Evolutionary conservation across 1,284 basidiomycete species (phyloP).

Genomic region (Inonotus hispidus): DNA sequence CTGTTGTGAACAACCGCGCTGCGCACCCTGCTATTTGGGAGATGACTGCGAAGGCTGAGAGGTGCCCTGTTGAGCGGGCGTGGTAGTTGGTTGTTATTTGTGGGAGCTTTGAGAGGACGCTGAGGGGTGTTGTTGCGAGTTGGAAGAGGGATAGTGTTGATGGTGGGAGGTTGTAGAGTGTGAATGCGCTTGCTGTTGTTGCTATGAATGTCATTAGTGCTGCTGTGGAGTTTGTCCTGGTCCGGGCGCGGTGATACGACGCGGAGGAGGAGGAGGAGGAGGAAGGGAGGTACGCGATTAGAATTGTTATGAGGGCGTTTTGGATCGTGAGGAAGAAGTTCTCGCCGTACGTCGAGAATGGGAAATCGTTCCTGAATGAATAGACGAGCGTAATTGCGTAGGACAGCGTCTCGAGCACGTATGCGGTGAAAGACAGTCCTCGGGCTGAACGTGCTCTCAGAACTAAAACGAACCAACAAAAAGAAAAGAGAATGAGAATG

Average conservation of each 20-base stretch:
- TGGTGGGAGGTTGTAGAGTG: slow-evolving; percentile 48
- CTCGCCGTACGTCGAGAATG: slow-evolving; percentile 95
- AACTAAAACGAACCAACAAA: slow-evolving; percentile 41
- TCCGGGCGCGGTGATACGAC: slow-evolving; percentile 25
- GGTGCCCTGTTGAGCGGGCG: slow-evolving; percentile 78
- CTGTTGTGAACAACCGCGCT: slow-evolving; percentile 86
- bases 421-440: slow-evolving; percentile 78
- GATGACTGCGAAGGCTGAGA: slow-evolving; percentile 84
- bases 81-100: slow-evolving; percentile 79
- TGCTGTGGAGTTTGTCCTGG: slow-evolving; percentile 31
- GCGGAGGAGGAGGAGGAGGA: slow-evolving; percentile 25
- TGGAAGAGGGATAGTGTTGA: slow-evolving; percentile 61
- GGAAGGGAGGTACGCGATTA: slow-evolving; percentile 65
- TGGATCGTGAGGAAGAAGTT: slow-evolving; percentile 85
- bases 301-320: slow-evolving; percentile 76
- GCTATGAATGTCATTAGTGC: slow-evolving; percentile 34
- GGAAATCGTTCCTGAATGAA: slow-evolving; percentile 76
- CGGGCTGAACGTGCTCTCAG: slow-evolving; percentile 65
- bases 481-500: no score
- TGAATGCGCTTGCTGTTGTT: slow-evolving; percentile 35
- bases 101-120: slow-evolving; percentile 81
- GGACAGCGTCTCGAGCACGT: slow-evolving; percentile 78
- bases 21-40: slow-evolving; percentile 81
- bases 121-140: slow-evolving; percentile 76
- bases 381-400: slow-evolving; percentile 89